Evolutionary conservation across 169 alveolate genomes (phyloP).

Genomic region (Plasmodium cynomolgi): DNA sequence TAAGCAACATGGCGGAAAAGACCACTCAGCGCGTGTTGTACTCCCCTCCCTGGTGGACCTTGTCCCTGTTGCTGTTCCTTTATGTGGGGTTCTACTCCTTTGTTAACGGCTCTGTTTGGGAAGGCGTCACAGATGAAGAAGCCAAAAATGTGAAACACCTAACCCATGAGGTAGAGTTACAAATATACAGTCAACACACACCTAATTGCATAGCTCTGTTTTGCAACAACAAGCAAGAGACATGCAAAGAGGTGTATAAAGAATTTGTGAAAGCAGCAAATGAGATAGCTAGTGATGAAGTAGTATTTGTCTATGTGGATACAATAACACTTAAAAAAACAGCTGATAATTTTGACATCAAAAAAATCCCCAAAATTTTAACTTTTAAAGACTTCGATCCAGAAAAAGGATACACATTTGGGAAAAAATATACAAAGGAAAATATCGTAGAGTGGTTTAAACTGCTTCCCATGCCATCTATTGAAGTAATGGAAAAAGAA

Average conservation of each 20-base stretch:
- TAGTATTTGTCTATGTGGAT: constrained; percentile 62
- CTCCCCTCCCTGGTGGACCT: background rate
- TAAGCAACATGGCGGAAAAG: background rate
- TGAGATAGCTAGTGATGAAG: constrained; percentile 17
- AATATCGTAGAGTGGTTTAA: constrained; percentile 59
- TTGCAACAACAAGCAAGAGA: constrained; percentile 46
- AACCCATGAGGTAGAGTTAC: constrained; percentile 67
- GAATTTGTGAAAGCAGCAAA: constrained; percentile 59
- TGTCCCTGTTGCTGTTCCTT: background rate
- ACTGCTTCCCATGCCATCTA: constrained; percentile 39
- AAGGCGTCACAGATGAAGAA: constrained; percentile 50
- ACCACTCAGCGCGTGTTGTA: background rate
- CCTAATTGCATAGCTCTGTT: constrained; percentile 57
- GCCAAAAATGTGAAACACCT: constrained; percentile 54
- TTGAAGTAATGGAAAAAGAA: constrained; percentile 39
- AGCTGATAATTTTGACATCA: constrained; percentile 62
- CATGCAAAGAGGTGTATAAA: constrained; percentile 49
- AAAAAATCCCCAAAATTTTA: constrained; percentile 41
- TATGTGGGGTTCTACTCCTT: background rate
- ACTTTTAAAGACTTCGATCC: constrained; percentile 66
- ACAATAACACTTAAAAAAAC: constrained; percentile 44
- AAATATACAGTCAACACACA: constrained; percentile 69
- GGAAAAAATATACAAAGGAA: constrained; percentile 59
- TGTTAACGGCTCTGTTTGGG: constrained; percentile 11
- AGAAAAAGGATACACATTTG: constrained; percentile 71